Evolutionary conservation across 805 yeast species (phyloP).

Genomic region (Wickerhamiella hasegawae): DNA sequence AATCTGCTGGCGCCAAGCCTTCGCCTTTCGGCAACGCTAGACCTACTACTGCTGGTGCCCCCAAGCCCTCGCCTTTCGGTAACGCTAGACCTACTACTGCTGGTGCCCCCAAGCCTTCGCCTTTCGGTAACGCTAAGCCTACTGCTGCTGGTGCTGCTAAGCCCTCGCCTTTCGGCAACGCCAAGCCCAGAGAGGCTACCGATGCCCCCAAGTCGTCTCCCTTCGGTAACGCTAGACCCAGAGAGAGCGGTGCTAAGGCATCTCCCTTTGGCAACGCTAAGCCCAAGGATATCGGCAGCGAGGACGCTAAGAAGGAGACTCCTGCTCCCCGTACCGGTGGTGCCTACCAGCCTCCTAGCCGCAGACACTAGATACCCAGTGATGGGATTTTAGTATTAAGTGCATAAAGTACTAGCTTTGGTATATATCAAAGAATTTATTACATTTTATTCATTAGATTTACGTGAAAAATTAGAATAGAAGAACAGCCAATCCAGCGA

Average conservation of each 20-base stretch:
- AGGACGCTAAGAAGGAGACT: no score
- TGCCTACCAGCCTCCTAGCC: no score
- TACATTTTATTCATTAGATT: no score
- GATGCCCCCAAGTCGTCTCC: slow-evolving; percentile 13
- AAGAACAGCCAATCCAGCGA: no score
- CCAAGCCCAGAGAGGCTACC: slow-evolving; percentile 4
- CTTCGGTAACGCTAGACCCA: slow-evolving; percentile 15
- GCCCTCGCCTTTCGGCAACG: slow-evolving; percentile 3
- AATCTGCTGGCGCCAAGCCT: not conserved
- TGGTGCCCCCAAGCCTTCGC: slow-evolving; percentile 6
- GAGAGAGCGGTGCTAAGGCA: not conserved
- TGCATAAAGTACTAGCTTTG: no score
- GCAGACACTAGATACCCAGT: no score
- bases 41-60: slow-evolving; percentile 1
- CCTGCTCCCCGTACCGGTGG: no score
- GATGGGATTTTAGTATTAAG: no score
- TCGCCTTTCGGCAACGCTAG: slow-evolving; percentile 4
- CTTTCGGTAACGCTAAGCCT: slow-evolving; percentile 11
- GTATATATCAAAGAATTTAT: no score
- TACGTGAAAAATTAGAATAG: no score
- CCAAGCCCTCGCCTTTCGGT: slow-evolving; percentile 2
- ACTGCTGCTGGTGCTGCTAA: not conserved
- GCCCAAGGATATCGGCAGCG: not conserved
- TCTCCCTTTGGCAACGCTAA: not conserved
- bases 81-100: slow-evolving; percentile 9